Base-by-base conservation (phyloP, 1,139 yeast species). In the Geotrichum fermentans region DNA sequence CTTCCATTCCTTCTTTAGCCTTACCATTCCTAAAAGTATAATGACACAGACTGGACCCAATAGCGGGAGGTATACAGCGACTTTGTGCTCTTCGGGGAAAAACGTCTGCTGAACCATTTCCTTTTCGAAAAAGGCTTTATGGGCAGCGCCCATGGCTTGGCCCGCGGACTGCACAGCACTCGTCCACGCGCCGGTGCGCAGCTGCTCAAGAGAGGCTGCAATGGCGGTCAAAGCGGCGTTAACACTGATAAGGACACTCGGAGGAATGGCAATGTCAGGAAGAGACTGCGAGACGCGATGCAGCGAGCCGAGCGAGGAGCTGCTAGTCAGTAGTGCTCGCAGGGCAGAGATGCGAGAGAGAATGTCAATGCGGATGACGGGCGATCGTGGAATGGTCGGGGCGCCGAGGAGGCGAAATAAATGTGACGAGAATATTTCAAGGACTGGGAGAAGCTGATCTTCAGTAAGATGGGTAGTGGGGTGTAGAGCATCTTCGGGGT, bases 31-130 rank as follows among this genome's bases (percentile, higher is more conserved):
- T 58, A 85, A 64, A 1, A 75, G 39, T 17, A 83, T 64, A 11
- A 90, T 89, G 17, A 92, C 77, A 1, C 78, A 69, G 24, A 89
- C 70, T 0, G 98, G 98, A 0, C 97, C 97, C 36, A 89, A 66
- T 47, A 92, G 69, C 0, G 97, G 98, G 59, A 88, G 72, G 57
- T 89, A 92, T 0, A 92, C 96, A 0, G 97, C 97, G 60, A 90
- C 73, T 63, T 88, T 89, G 64, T 92, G 97, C 62, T 90, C 97
- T 57, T 87, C 92, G 0, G 97, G 97, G 72, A 90, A 89, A 61
- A 85, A 89, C 45, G 85, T 86, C 62, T 90, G 97, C 61, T 88
- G 96, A 7, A 90, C 92, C 95, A 90, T 90, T 65, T 84, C 90
- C 60, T 86, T 85, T 58, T 90, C 95, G 64, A 90, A 90, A 61